Conservation (phyloP, 169 alveolate genomes). For the Blepharisma undulans region DNA sequence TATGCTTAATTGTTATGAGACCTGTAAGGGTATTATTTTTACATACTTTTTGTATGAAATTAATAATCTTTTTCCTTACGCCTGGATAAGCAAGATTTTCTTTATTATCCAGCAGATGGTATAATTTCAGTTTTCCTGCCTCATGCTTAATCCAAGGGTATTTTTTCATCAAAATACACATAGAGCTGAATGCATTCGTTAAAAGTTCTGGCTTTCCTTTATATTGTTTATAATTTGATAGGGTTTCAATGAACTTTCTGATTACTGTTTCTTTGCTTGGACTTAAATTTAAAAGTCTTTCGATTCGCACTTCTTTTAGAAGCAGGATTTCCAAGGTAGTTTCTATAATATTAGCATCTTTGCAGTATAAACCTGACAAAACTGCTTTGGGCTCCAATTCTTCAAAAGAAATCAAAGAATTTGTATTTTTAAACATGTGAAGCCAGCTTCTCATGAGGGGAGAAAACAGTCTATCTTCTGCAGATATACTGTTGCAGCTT, state of each 20-base stretch:
- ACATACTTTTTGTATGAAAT: background rate
- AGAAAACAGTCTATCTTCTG: background rate
- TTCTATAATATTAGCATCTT: background rate
- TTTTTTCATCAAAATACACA: background rate
- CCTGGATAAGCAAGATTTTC: background rate
- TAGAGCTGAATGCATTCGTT: background rate
- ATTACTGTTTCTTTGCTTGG: background rate
- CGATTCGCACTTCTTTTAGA: background rate
- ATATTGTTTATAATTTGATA: background rate
- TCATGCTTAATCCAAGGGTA: background rate
- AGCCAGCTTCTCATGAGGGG: background rate
- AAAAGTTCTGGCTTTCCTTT: background rate
- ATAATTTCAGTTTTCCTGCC: background rate
- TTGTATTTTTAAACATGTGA: background rate
- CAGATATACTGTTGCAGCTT: background rate
- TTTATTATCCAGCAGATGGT: background rate
- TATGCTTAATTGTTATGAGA: background rate
- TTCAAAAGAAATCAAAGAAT: background rate
- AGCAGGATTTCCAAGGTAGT: background rate
- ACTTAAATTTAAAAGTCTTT: background rate
- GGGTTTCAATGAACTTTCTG: background rate
- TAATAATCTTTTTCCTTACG: background rate
- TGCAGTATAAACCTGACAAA: background rate
- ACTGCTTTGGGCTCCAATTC: background rate
- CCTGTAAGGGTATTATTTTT: background rate